These are phyloP conservation scores for Hypoxylon cercidicola DNA, from an alignment of 495 filamentous ascomycete genomes.

Conservation along the genomic window DNA sequence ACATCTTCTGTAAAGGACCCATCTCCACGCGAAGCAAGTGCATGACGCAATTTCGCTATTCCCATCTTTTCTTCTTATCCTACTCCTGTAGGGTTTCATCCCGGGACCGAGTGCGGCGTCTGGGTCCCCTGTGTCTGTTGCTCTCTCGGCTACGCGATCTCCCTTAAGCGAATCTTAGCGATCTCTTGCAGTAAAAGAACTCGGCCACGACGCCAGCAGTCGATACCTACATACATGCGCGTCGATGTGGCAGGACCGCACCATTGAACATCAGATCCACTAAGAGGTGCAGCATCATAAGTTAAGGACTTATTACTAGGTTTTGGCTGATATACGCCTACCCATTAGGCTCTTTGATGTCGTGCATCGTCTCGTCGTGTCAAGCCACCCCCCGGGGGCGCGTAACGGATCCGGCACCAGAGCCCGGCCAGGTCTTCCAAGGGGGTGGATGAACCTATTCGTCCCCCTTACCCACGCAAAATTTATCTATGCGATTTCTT, in stretches of 20 bases:
- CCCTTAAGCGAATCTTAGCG: slow-evolving; percentile 25
- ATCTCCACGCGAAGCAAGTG: slow-evolving; percentile 20
- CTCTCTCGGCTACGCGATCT: slow-evolving; percentile 15
- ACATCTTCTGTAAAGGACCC: slow-evolving; percentile 22
- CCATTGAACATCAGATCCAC: slow-evolving; percentile 25
- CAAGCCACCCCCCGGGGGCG: slow-evolving; percentile 14
- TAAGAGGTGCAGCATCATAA: slow-evolving; percentile 29
- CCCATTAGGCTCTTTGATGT: slow-evolving; percentile 41
- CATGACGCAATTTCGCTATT: slow-evolving; percentile 35
- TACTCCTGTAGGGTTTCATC: slow-evolving; percentile 35
- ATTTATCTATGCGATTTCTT: slow-evolving; percentile 10
- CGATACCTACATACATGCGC: slow-evolving; percentile 1
- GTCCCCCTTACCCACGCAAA: slow-evolving; percentile 16
- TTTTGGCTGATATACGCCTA: slow-evolving; percentile 40
- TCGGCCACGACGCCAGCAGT: slow-evolving; percentile 14
- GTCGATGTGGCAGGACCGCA: slow-evolving; percentile 23
- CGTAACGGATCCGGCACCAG: slow-evolving; percentile 22
- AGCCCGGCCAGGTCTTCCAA: slow-evolving; percentile 23
- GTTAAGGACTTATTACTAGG: slow-evolving; percentile 31
- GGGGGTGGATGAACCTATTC: not conserved
- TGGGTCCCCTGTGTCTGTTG: too few relatives aligned
- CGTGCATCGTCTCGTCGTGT: slow-evolving; percentile 28
- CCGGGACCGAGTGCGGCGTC: slow-evolving; percentile 36
- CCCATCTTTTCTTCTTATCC: slow-evolving; percentile 24
- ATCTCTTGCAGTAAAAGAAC: slow-evolving; percentile 8